phyloP scores from a whole-genome alignment of 371 early-diverging fungal genomes.

The Apophysomyces elegans region DNA sequence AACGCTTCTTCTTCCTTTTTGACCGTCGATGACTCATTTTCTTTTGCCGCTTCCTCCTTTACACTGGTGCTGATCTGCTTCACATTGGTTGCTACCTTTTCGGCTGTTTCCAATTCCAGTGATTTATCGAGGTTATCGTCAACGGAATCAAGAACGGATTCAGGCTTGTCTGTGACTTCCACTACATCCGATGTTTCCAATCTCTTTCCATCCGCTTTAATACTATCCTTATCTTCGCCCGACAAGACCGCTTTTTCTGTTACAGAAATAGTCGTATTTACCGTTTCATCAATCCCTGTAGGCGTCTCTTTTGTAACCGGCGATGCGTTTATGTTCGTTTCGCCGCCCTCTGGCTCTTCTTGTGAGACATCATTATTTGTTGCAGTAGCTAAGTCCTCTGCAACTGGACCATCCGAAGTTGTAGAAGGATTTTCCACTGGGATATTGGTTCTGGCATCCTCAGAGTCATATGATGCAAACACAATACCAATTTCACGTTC shows the following conservation, averaged over 20 bases:
- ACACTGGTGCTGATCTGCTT: not conserved
- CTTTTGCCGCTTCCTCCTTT: not conserved
- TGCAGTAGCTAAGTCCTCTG: too few relatives aligned
- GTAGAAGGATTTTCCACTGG: not conserved
- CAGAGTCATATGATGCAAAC: constrained; percentile 38
- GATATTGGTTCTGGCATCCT: not conserved
- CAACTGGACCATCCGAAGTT: not conserved
- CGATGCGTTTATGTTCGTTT: too few relatives aligned
- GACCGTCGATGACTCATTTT: too few relatives aligned
- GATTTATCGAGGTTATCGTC: too few relatives aligned
- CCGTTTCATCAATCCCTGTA: too few relatives aligned
- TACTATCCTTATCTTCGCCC: not conserved
- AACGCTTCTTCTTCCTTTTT: too few relatives aligned
- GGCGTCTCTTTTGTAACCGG: too few relatives aligned
- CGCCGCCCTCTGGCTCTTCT: too few relatives aligned
- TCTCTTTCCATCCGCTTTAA: not conserved
- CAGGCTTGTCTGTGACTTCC: not conserved
- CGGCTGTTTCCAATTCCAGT: too few relatives aligned
- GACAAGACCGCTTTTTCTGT: not conserved
- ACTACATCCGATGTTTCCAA: not conserved
- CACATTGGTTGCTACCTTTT: not conserved
- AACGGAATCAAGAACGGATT: too few relatives aligned
- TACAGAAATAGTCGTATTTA: too few relatives aligned
- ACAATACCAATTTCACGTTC: constrained; percentile 69
- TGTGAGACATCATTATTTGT: too few relatives aligned